Evolutionary conservation across 768 basidiomycete genomes (phyloP).

Genomic region (Panus rudis): DNA sequence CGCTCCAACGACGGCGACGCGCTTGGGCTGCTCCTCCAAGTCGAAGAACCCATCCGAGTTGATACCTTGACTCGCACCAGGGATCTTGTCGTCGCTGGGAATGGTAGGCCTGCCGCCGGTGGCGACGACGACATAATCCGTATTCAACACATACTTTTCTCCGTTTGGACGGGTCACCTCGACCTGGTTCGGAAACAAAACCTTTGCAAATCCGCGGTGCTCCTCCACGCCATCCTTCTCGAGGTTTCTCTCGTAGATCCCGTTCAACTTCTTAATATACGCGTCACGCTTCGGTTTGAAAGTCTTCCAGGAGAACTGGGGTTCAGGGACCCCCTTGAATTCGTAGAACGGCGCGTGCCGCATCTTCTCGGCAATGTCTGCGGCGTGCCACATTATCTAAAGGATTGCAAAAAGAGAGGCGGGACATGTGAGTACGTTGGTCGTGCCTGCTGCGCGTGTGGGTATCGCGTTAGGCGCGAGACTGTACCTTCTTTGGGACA

Average conservation of each 20-base stretch:
- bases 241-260: slow-evolving; percentile 87
- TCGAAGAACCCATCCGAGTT: slow-evolving; percentile 96
- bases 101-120: slow-evolving; percentile 81
- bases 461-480: too few relatives aligned
- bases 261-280: slow-evolving; percentile 85
- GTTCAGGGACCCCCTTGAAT: slow-evolving; percentile 44
- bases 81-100: slow-evolving; percentile 73
- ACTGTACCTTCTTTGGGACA: slow-evolving; percentile 91
- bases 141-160: slow-evolving; percentile 60
- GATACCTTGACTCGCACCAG: slow-evolving; percentile 87
- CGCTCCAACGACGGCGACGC: slow-evolving; percentile 91
- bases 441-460: not conserved
- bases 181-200: slow-evolving; percentile 63
- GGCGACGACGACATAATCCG: slow-evolving; percentile 76
- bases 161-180: slow-evolving; percentile 69
- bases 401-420: not conserved
- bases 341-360: slow-evolving; percentile 71
- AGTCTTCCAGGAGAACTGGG: slow-evolving; percentile 79
- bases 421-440: not conserved
- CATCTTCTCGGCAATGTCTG: slow-evolving; percentile 82
- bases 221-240: slow-evolving; percentile 83
- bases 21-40: slow-evolving; percentile 82
- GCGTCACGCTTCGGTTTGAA: slow-evolving; percentile 96
- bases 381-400: slow-evolving; percentile 97
- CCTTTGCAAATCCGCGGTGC: slow-evolving; percentile 69